Percentiles rank a stretch among this genome's conserved stretches.
phyloP scores from a whole-genome alignment of 2,329 filamentous ascomycete species.

The Cryphonectria carpinicola region DNA sequence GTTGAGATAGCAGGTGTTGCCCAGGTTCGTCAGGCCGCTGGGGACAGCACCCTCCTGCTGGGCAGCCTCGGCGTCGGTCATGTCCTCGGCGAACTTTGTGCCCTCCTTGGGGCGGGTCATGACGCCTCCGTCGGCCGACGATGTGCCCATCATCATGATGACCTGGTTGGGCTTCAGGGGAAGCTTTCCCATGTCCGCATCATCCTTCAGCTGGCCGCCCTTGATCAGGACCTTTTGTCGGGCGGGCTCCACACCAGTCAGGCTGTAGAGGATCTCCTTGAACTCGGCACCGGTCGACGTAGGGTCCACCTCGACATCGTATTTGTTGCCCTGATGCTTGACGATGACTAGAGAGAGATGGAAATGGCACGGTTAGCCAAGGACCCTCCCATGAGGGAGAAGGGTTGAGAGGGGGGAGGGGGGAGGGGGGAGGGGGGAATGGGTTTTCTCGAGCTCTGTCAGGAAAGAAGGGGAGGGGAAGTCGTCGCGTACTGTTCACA shows the following conservation, averaged over 20 bases:
- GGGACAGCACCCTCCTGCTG: conserved; percentile 82
- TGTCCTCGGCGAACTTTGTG: conserved; percentile 92
- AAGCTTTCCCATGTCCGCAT: conserved; percentile 82
- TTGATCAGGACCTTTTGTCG: conserved; percentile 96
- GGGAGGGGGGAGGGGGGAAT: no score
- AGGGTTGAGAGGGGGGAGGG: no score
- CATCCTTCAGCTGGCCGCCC: conserved; percentile 93
- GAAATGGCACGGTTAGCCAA: conserved; percentile 32
- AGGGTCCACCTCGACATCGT: conserved; percentile 90
- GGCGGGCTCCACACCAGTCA: conserved; percentile 94
- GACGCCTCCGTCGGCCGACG: conserved; percentile 65
- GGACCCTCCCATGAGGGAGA: background rate
- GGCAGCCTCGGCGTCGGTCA: conserved; percentile 92
- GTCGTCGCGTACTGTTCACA: conserved; percentile 55
- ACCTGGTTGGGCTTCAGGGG: conserved; percentile 83
- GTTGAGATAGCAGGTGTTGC: conserved; percentile 99
- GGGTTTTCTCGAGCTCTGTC: background rate
- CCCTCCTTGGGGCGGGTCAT: conserved; percentile 76
- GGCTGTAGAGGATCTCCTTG: conserved; percentile 92
- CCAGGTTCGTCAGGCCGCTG: conserved; percentile 86
- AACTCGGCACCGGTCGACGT: conserved; percentile 86
- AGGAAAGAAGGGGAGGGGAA: background rate
- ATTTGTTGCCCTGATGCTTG: conserved; percentile 93
- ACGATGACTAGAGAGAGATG: conserved; percentile 69
- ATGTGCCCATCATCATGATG: conserved; percentile 97